Evolutionary conservation across 257 asterid genomes (phyloP).

Genomic region (Fraxinus americana): DNA sequence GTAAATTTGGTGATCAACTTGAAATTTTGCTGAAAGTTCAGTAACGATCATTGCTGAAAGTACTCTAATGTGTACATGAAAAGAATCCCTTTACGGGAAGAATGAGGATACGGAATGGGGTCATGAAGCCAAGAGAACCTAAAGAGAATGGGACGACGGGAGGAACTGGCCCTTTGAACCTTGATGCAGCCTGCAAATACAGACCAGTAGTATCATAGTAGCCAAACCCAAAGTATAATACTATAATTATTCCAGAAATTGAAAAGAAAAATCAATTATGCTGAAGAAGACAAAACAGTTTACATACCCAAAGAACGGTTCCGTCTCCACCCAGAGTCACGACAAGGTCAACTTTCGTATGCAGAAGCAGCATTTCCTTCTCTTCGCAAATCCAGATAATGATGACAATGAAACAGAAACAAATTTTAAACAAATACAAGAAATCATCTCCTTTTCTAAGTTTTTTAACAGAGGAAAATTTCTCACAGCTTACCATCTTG

Average conservation of each 20-base stretch:
- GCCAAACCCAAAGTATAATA: not conserved
- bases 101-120: slow-evolving; percentile 89
- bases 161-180: slow-evolving; percentile 99
- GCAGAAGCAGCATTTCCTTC: slow-evolving; percentile 69
- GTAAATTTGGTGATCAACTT: not conserved
- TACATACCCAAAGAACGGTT: slow-evolving; percentile 96
- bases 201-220: not conserved
- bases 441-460: slow-evolving; percentile 1
- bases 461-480: slow-evolving; percentile 6
- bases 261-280: not conserved
- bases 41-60: slow-evolving; percentile 6
- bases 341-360: slow-evolving; percentile 84
- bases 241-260: not conserved
- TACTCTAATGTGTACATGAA: slow-evolving; percentile 13
- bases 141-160: slow-evolving; percentile 95
- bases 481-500: slow-evolving; percentile 52
- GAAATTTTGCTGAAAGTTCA: not conserved
- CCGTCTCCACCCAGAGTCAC: slow-evolving; percentile 99
- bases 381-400: slow-evolving; percentile 45
- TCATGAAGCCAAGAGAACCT: slow-evolving; percentile 99
- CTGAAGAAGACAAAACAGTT: not conserved
- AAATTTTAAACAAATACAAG: slow-evolving; percentile 19
- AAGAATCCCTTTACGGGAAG: slow-evolving; percentile 4
- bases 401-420: slow-evolving; percentile 2
- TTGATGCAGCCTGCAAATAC: slow-evolving; percentile 87